phyloP scores from a whole-genome alignment of 2,329 filamentous ascomycete genomes.

The Fusarium albosuccineum region DNA sequence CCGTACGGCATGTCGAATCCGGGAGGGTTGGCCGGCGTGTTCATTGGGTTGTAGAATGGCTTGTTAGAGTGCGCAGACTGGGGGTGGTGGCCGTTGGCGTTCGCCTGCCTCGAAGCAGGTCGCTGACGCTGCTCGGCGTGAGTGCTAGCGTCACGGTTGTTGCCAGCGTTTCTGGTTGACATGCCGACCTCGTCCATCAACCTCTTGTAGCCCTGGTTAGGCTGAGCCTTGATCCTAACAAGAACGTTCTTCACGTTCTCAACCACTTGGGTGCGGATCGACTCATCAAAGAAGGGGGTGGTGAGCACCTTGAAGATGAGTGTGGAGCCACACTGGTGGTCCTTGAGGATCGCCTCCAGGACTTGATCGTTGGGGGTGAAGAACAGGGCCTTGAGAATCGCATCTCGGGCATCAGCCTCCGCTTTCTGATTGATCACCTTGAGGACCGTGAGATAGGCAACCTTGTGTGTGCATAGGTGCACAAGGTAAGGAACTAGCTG shows the following conservation, averaged over 20 bases:
- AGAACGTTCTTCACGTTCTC: slow-evolving; percentile 94
- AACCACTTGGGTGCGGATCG: slow-evolving; percentile 86
- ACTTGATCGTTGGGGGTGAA: slow-evolving; percentile 89
- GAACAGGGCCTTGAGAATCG: slow-evolving; percentile 90
- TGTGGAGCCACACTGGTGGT: slow-evolving; percentile 92
- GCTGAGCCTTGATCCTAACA: slow-evolving; percentile 90
- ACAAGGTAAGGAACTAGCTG: slow-evolving; percentile 93
- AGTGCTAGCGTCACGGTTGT: slow-evolving; percentile 59
- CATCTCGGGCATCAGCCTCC: slow-evolving; percentile 91
- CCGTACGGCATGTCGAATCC: slow-evolving; percentile 67
- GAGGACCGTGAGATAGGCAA: slow-evolving; percentile 94
- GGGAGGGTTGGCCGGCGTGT: slow-evolving; percentile 53
- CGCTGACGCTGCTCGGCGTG: slow-evolving; percentile 65
- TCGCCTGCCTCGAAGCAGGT: slow-evolving; percentile 68
- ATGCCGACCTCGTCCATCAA: slow-evolving; percentile 98
- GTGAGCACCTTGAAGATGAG: slow-evolving; percentile 99
- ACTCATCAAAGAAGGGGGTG: slow-evolving; percentile 96
- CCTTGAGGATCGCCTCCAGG: slow-evolving; percentile 89
- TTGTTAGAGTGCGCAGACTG: slow-evolving; percentile 58
- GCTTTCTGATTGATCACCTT: slow-evolving; percentile 99
- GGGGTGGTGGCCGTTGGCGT: slow-evolving; percentile 57
- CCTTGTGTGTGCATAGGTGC: slow-evolving; percentile 97
- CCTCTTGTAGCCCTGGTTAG: slow-evolving; percentile 96
- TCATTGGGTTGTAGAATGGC: slow-evolving; percentile 68
- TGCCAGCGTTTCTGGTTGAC: slow-evolving; percentile 71